phyloP scores from a whole-genome alignment of 164 flowering plant genomes.

The Paratinospora sagittata region DNA sequence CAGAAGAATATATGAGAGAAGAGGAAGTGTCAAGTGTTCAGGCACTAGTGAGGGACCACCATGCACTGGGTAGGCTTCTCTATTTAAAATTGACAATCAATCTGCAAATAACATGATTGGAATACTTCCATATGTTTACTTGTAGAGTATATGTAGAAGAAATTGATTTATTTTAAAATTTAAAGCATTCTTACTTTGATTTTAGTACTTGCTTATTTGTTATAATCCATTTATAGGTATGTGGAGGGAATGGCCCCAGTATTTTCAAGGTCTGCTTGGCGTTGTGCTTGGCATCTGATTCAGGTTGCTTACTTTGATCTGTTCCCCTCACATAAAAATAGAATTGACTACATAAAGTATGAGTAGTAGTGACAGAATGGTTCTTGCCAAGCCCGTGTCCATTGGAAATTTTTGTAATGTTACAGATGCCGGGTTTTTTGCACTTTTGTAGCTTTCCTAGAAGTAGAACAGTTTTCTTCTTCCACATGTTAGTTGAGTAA shows the following conservation, averaged over 20 bases:
- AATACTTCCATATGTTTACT: neutral
- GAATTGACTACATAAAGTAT: neutral
- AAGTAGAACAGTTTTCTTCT: neutral
- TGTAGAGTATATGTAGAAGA: neutral
- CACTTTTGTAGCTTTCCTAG: neutral
- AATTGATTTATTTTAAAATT: neutral
- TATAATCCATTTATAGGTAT: conserved; percentile 42
- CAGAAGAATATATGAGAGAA: conserved; percentile 74
- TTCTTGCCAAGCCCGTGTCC: neutral
- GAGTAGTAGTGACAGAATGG: neutral
- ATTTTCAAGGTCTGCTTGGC: conserved; percentile 93
- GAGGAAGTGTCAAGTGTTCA: conserved; percentile 72
- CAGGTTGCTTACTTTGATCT: conserved; percentile 45
- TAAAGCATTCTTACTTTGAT: neutral
- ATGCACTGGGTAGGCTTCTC: conserved; percentile 67
- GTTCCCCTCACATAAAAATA: neutral
- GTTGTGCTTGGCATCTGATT: conserved; percentile 92
- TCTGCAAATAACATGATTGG: neutral
- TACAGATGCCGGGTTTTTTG: neutral
- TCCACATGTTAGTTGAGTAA: neutral
- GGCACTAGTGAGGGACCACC: conserved; percentile 77
- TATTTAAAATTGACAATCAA: neutral
- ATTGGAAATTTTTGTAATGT: neutral
- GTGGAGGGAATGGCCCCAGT: conserved; percentile 99
- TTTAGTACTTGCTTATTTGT: neutral